Base-by-base conservation (phyloP, 148 eudicot species). In the Fagopyrum tataricum region DNA sequence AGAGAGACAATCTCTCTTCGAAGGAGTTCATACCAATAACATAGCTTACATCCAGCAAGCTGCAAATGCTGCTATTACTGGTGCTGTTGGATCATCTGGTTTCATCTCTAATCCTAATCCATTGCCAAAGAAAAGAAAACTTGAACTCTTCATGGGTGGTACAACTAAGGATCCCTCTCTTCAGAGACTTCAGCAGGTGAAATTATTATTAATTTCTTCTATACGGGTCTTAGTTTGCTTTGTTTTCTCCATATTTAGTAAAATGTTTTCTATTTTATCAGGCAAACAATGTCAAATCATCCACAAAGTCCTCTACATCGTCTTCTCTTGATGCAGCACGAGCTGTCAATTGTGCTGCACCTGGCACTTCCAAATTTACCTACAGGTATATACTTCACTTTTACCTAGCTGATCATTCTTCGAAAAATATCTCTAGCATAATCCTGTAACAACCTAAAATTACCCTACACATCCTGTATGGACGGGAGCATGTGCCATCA, bases 1-100 rank as follows among this genome's bases (percentile, higher is more conserved):
- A 90, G 99, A 96, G 82, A 82, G 97, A 47, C 92, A 85, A 76
- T 91, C 99, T 74, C 85, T 96, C 37, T 90, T 88, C 76, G 97
- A 96, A 85, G 97, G 97, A 56, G 94, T 92, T 51, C 91, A 86
- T 85, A 90, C 86, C 67, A 85, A 83, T 76, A 90, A 86, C 85
- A 82, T 92, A 62, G 82, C 87, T 74, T 85, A 82, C 80, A 82
- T 90, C 70, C 97, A 93, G 79, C 98, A 93, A 82, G 97, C 97
- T 58, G 97, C 98, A 72, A 92, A 92, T 86, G 97, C 99, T 81
- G 99, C 99, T 72, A 88, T 96, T 68, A 96, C 96, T 15, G 99
- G 96, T 55, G 96, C 96, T 77, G 81, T 96, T 83, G 99, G 99
- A 77, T 88, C 92, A 55, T 92, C 97, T 73, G 99, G 99, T 66